phyloP scores from a whole-genome alignment of 768 basidiomycete genomes.

The Amanita polypyramis region DNA sequence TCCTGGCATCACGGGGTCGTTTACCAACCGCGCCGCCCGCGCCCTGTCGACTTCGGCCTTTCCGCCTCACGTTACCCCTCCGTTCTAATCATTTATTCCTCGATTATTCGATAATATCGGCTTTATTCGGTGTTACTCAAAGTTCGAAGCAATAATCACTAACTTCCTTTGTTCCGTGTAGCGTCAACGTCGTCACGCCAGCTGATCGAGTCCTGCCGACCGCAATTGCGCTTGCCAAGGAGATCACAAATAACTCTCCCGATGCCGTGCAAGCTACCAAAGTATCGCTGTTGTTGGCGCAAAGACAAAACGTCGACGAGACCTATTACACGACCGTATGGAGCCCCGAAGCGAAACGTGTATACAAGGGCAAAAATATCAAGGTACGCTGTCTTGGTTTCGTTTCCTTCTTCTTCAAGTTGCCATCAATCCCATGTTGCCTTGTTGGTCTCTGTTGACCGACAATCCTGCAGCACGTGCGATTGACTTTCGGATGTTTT shows the following conservation, averaged over 20 bases:
- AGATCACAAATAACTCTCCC: slow-evolving; percentile 58
- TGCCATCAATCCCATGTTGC: slow-evolving; percentile 2
- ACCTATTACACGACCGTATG: slow-evolving; percentile 34
- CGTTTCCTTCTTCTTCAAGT: no score
- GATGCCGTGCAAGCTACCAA: slow-evolving; percentile 76
- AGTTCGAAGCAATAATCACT: no score
- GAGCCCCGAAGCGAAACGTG: slow-evolving; percentile 36
- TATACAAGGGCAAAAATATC: slow-evolving; percentile 58
- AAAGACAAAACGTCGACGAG: slow-evolving; percentile 41
- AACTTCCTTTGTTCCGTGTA: slow-evolving; percentile 13
- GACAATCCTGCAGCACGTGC: slow-evolving; percentile 2
- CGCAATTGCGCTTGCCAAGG: slow-evolving; percentile 51
- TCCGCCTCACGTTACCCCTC: not conserved
- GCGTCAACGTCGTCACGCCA: slow-evolving; percentile 66
- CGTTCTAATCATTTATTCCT: not conserved
- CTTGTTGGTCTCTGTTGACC: not conserved
- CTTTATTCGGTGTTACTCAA: not conserved
- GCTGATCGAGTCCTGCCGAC: slow-evolving; percentile 41
- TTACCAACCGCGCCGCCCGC: not conserved
- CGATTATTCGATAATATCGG: not conserved
- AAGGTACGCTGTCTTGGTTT: slow-evolving; percentile 30
- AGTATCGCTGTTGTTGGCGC: slow-evolving; percentile 47
- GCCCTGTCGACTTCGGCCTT: not conserved
- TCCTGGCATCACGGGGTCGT: not conserved
- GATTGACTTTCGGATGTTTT: not conserved